Evolutionary conservation across 495 filamentous ascomycete genomes (phyloP), one percentile per base, ranked within the genome.

Genomic region (Penicillium paradoxum): DNA sequence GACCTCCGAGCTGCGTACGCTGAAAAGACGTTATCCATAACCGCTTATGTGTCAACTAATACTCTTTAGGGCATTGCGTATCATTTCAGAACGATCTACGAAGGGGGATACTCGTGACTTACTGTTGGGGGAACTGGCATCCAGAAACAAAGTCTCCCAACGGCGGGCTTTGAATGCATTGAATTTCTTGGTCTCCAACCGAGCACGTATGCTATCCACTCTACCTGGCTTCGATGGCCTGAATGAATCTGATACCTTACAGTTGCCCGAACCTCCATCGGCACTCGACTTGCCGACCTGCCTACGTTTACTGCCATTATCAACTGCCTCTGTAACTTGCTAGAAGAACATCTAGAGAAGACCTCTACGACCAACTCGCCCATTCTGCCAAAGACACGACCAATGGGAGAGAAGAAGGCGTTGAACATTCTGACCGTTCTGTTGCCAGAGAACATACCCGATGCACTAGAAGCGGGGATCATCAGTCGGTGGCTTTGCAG

Each of bases 1-100:
- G 73, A 79, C 47, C 75, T 80, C 45, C 72, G 75, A 57, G 66
- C 72, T 49, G 74, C 76, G 77, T 80, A 77, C 47, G 76, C 49
- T n/a, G 42, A 17, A 10, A 40, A 27, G 29, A 22, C 49, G 11
- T 14, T 1, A 15, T 37, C 19, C 38, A 27, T 4, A 42, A 18
- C 10, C 13, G 45, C 14, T 21, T n/a, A 6, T 15, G 15, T 18
- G 19, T 22, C 15, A 11, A 45, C 54, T 66, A 57, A 66, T 30
- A 15, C 18, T 36, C 17, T 10, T 11, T 27, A 79, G 76, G 37
- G 72, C 77, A 25, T 54, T 77, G 34, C 75, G 73, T 13, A 79
- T 81, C 0, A 73, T 81, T 24, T 73, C 69, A 11, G 76, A 78
- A 49, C 60, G 78, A 57, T 71, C 71, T 8, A 67, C 72, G 9